Conservation (phyloP, 176 grass and related monocot genomes). For the Raddia distichophylla region DNA sequence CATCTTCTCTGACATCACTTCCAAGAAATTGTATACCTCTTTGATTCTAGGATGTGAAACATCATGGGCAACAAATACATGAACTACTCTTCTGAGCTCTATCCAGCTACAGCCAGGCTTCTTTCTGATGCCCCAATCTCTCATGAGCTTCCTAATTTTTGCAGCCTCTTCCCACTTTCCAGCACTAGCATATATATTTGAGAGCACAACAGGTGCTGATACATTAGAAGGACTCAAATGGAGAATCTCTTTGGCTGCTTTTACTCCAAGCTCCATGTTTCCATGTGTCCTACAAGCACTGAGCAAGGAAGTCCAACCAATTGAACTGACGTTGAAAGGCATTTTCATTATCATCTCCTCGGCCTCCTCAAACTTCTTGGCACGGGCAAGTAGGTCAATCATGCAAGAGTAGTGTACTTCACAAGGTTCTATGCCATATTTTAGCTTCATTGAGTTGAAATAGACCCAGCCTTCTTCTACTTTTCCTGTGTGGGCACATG, state of each 20-base stretch:
- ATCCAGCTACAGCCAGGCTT: conserved; percentile 57
- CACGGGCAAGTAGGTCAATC: conserved; percentile 49
- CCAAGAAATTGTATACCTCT: conserved; percentile 44
- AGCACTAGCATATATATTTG: conserved; percentile 55
- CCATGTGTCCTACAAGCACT: conserved; percentile 52
- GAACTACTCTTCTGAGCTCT: conserved; percentile 43
- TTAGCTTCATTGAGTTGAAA: conserved; percentile 49
- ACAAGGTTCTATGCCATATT: conserved; percentile 38
- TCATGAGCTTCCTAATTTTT: conserved; percentile 54
- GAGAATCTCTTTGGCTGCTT: conserved; percentile 46
- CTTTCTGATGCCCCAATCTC: conserved; percentile 44
- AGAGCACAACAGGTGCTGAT: conserved; percentile 44
- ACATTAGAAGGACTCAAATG: conserved; percentile 39
- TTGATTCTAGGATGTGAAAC: conserved; percentile 48
- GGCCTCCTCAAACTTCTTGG: conserved; percentile 47
- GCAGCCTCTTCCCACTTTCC: conserved; percentile 51
- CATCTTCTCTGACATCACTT: conserved; percentile 42
- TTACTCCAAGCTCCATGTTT: conserved; percentile 45
- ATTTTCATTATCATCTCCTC: conserved; percentile 41
- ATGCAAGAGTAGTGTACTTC: conserved; percentile 62
- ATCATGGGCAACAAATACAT: conserved; percentile 52
- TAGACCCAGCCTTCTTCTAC: conserved; percentile 41
- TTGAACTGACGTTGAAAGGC: conserved; percentile 42
- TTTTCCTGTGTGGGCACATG: conserved; percentile 49
- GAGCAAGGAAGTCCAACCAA: conserved; percentile 55